Base-by-base conservation (phyloP, 805 yeast genomes). In the Scheffersomyces coipomensis region DNA sequence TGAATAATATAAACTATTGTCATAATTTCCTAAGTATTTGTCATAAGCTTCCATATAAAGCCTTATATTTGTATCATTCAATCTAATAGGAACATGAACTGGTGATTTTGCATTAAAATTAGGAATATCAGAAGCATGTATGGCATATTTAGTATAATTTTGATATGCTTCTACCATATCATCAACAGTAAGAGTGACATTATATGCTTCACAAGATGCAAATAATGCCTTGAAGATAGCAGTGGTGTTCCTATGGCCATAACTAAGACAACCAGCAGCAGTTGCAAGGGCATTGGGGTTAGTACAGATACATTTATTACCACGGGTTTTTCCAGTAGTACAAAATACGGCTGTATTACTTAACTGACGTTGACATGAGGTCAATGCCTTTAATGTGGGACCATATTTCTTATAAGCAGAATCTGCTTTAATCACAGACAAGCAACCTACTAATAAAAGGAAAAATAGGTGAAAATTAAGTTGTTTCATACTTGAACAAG, bases 1-100 rank as follows among this genome's bases (percentile, higher is more conserved):
- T 27, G 69, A 51, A 51, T 50, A 42, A 71, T 62, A 43, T 60
- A 68, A 35, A 4, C 62, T 50, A 30, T 54, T 29, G 29, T 50
- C 43, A 38, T 52, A 56, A 37, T 56, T 58, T 4, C 56, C 57
- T 19, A 48, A 46, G 37, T 48, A 58, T n/a, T 32, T 29, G 10
- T 33, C 27, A 35, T 55, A 55, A 5, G 57, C 32, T 4, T 33
- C 36, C 13, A 23, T 29, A 31, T 46, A 54, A 2, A 47, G 33
- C 1, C 38, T 26, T 26, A 44, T 44, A 3, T 19, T 31, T 2
- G 48, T 34, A 6, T 32, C 21, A 12, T 61, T 46, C 12, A 62
- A 42, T 21, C 45, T 44, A n/a, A 65, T 39, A 2, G 72, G 72
- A 10, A 48, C 46, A 46, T 47, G 40, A 10, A 55, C 41, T 1